phyloP scores from a whole-genome alignment of 192 early-diverging fungal genomes.

The Backusella australiensis region DNA sequence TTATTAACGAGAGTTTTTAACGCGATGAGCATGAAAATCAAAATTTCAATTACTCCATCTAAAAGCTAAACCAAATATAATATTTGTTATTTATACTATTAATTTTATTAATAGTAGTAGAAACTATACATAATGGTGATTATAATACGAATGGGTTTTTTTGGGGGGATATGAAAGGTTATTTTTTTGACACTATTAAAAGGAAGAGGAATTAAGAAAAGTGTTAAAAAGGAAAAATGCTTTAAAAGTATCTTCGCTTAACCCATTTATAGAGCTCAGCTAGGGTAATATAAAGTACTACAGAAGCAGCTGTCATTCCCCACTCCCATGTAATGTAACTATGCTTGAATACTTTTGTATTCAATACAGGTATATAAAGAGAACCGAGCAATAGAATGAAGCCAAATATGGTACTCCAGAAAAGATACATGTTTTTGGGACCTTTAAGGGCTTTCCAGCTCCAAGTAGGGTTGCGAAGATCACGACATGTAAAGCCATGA shows the following conservation, averaged over 20 bases:
- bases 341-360: conserved; percentile 62
- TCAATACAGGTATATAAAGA: conserved; percentile 68
- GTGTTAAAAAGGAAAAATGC: not conserved
- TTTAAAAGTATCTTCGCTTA: conserved; percentile 4
- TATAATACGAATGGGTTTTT: not conserved
- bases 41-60: too few species aligned
- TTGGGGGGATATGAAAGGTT: not conserved
- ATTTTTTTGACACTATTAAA: not conserved
- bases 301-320: conserved; percentile 59
- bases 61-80: not conserved
- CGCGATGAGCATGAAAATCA: too few species aligned
- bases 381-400: conserved; percentile 50
- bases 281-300: conserved; percentile 59
- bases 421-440: conserved; percentile 53
- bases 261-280: conserved; percentile 64
- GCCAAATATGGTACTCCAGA: conserved; percentile 44
- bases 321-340: conserved; percentile 70
- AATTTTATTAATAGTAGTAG: not conserved
- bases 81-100: not conserved
- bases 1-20: too few species aligned
- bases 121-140: not conserved
- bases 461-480: conserved; percentile 64
- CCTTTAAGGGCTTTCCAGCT: conserved; percentile 38
- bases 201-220: not conserved
- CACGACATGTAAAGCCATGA: conserved; percentile 76